These are phyloP conservation scores for Thielaviopsis punctulata DNA, from an alignment of 2,329 filamentous ascomycete genomes.

Conservation along the genomic window DNA sequence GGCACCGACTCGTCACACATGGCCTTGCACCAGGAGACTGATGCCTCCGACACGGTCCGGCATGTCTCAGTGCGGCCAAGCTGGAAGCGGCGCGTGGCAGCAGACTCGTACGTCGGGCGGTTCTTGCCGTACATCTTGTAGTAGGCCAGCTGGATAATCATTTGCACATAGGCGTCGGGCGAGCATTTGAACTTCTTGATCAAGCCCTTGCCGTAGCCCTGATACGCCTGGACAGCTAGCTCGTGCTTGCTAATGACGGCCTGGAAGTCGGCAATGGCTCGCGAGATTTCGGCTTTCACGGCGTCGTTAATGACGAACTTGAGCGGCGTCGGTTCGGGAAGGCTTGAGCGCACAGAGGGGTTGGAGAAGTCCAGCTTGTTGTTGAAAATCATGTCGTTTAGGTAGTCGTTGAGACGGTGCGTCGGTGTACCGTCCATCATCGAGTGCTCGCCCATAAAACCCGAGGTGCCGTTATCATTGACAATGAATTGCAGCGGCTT, in stretches of 20 bases:
- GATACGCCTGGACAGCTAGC: slow-evolving; percentile 84
- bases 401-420: slow-evolving; percentile 87
- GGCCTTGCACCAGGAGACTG: slow-evolving; percentile 73
- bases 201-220: slow-evolving; percentile 91
- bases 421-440: slow-evolving; percentile 99
- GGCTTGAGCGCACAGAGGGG: slow-evolving; percentile 57
- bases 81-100: slow-evolving; percentile 87
- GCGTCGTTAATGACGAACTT: slow-evolving; percentile 63
- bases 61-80: slow-evolving; percentile 93
- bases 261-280: slow-evolving; percentile 62
- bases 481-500: slow-evolving; percentile 96
- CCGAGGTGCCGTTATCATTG: slow-evolving; percentile 93
- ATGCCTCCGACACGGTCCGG: slow-evolving; percentile 79
- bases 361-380: slow-evolving; percentile 86
- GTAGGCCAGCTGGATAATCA: slow-evolving; percentile 97
- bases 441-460: slow-evolving; percentile 96
- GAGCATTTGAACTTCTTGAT: slow-evolving; percentile 99
- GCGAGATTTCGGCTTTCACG: slow-evolving; percentile 60
- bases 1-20: slow-evolving; percentile 55
- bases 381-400: slow-evolving; percentile 80
- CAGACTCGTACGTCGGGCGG: slow-evolving; percentile 93
- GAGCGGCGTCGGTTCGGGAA: slow-evolving; percentile 64
- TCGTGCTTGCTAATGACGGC: slow-evolving; percentile 75
- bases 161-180: slow-evolving; percentile 92
- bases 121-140: slow-evolving; percentile 98